Base-by-base conservation (phyloP, 208 protist species). In the Endotrypanum monterogeii region DNA sequence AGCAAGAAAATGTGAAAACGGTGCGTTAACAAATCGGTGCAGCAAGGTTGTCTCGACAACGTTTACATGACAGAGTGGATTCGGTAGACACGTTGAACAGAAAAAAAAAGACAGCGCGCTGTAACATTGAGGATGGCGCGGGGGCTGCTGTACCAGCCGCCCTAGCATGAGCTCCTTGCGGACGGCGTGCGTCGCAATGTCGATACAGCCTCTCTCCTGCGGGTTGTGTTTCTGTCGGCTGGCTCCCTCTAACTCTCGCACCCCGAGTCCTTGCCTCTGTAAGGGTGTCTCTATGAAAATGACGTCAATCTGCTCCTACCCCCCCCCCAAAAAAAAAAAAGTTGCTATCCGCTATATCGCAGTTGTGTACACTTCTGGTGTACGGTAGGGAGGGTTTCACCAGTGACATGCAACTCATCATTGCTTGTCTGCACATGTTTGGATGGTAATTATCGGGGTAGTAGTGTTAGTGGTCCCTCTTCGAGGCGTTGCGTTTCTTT, bases 31-130 rank as follows among this genome's bases (percentile, higher is more conserved):
- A 6, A 39, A 23, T 9, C 44, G 41, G 28, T n/a, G 63, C n/a
- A 68, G 63, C 63, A 11, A n/a, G 63, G 25, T 44, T 68, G 63
- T 32, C 16, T 23, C n/a, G 11, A 37, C 63, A 25, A 55, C 63
- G 46, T 23, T n/a, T 39, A 37, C 46, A 4, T 54, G 46, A 54
- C 20, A n/a, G 63, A 50, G 44, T 68, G 20, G 63, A n/a, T 39
- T 39, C 25, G 28, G n/a, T 54, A 68, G 16, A 52, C 28, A 14
- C 2, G 28, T 25, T 70, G 6, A 14, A 48, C n/a, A 35, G 44
- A 67, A 11, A 32, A 51, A 32, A 18, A 25, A 67, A 11, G 16
- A 51, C 14, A 18, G 44, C 44, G 46, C 41, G 44, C 23, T n/a
- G 44, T 7, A 25, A 39, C 58, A 25, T 1, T 16, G 20, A 44